These are phyloP conservation scores for Quercus robur DNA, from an alignment of 306 rosid species.

Conservation along the genomic window DNA sequence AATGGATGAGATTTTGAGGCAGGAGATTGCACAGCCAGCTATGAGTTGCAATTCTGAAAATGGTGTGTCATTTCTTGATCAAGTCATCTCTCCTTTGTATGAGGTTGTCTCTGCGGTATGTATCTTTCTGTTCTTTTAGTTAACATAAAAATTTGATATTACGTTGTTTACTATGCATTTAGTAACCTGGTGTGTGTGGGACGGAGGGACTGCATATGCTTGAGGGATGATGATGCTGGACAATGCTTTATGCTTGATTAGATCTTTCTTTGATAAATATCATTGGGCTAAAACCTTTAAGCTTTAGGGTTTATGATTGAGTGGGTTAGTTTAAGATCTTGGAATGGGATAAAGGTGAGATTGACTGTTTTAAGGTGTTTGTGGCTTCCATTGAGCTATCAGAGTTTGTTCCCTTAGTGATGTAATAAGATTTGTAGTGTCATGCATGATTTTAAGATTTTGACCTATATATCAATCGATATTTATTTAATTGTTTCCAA, in stretches of 20 bases:
- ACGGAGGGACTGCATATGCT: too few species aligned
- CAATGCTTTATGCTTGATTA: too few species aligned
- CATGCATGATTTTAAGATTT: background rate
- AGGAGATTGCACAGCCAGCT: slow-evolving; percentile 73
- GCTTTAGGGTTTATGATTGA: background rate
- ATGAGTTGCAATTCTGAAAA: slow-evolving; percentile 64
- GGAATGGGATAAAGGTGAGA: background rate
- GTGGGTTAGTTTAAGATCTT: background rate
- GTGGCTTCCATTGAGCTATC: background rate
- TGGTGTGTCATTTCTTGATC: slow-evolving; percentile 81
- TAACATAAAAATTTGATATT: background rate
- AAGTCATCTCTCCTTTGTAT: slow-evolving; percentile 73
- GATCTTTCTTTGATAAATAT: too few species aligned
- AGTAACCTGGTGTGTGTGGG: too few species aligned
- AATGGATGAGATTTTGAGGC: slow-evolving; percentile 81
- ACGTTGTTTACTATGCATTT: too few species aligned
- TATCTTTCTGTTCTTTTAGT: slow-evolving; percentile 5
- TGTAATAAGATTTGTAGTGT: background rate
- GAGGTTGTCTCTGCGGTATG: slow-evolving; percentile 81
- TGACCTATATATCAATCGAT: background rate
- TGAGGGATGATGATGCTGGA: too few species aligned
- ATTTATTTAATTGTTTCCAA: background rate
- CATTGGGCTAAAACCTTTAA: background rate
- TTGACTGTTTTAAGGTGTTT: background rate
- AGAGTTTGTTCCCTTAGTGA: background rate